These are phyloP conservation scores for Globisporangium nagaii DNA, from an alignment of 352 stramenopile species.

Conservation along the genomic window DNA sequence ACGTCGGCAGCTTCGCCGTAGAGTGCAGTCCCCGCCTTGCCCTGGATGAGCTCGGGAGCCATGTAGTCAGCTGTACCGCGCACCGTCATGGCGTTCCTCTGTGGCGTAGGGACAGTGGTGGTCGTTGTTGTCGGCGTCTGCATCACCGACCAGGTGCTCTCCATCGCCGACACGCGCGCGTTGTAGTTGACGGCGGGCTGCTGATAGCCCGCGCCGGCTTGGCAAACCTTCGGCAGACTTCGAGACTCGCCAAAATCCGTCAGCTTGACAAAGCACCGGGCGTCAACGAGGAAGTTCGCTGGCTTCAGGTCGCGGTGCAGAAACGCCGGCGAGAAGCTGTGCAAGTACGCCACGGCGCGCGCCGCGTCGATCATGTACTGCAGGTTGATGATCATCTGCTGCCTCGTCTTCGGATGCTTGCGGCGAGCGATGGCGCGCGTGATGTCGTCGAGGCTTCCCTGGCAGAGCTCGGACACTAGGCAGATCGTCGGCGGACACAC, in stretches of 20 bases:
- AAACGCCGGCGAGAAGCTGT: slow-evolving; percentile 61
- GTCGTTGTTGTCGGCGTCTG: not conserved
- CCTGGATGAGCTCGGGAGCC: slow-evolving; percentile 72
- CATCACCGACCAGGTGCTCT: not conserved
- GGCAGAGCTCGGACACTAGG: too few relatives aligned
- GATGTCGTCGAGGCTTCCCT: too few relatives aligned
- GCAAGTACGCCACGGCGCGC: slow-evolving; percentile 56
- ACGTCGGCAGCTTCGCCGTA: slow-evolving; percentile 70
- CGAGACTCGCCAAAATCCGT: too few relatives aligned
- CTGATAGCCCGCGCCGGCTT: slow-evolving; percentile 18
- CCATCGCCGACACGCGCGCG: not conserved
- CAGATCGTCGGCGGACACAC: too few relatives aligned
- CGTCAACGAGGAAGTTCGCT: slow-evolving; percentile 52
- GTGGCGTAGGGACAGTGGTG: too few relatives aligned
- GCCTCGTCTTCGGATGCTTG: too few relatives aligned
- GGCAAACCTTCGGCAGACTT: not conserved
- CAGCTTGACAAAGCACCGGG: slow-evolving; percentile 15
- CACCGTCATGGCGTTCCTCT: slow-evolving; percentile 44
- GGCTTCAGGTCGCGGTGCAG: slow-evolving; percentile 66
- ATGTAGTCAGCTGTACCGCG: slow-evolving; percentile 71
- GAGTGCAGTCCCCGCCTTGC: slow-evolving; percentile 49
- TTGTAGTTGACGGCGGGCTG: slow-evolving; percentile 11
- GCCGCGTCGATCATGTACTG: too few relatives aligned
- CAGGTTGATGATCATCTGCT: too few relatives aligned
- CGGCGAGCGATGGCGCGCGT: too few relatives aligned